Evolutionary conservation across 257 asterid species (phyloP), one percentile per base, ranked within the genome.

Genomic region (Fraxinus quadrangulata): DNA sequence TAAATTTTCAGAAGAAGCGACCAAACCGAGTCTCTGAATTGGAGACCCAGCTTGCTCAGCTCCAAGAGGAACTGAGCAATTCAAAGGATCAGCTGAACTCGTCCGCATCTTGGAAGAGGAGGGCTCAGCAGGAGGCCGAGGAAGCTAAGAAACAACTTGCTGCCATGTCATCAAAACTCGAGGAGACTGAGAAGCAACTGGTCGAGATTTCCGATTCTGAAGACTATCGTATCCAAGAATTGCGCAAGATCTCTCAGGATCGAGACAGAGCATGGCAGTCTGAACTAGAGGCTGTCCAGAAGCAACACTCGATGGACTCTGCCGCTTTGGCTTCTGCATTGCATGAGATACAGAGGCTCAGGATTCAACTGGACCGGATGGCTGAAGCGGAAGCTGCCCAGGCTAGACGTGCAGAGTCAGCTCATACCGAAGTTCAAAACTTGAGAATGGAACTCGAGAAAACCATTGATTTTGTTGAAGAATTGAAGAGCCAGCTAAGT

Each of bases 201-300:
- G 78, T 79, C 21, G 92, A 92, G 74, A 84, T 94, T 74, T 88
- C 92, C 5, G 96, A 90, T 56, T 89, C 92, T 0, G 98, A 96
- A 82, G 97, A 93, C 61, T 70, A 92, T 76, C 90, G 95, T 65
- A 78, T 92, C 67, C 94, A 90, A 37, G 98, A 96, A 71, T 72
- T 96, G 67, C 93, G 91, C 37, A 90, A 92, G 88, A 79, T 91
- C 79, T 93, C 98, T 33, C 97, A 92, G 77, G 97, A 92, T 69
- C 88, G 97, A 11, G 97, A 96, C 67, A 90, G 88, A 61, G 94
- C 75, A 59, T 92, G 97, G 97, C 88, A 90, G 78, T 89, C 94
- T 2, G 97, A 96, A 72, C 91, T 96, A 56, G 96, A 92, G 74
- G 92, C 96, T 56, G 81, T 90, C 39, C 92, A 85, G 81, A 89